Conservation (phyloP, 208 protist genomes). For the Acanthamoeba castellanii region DNA sequence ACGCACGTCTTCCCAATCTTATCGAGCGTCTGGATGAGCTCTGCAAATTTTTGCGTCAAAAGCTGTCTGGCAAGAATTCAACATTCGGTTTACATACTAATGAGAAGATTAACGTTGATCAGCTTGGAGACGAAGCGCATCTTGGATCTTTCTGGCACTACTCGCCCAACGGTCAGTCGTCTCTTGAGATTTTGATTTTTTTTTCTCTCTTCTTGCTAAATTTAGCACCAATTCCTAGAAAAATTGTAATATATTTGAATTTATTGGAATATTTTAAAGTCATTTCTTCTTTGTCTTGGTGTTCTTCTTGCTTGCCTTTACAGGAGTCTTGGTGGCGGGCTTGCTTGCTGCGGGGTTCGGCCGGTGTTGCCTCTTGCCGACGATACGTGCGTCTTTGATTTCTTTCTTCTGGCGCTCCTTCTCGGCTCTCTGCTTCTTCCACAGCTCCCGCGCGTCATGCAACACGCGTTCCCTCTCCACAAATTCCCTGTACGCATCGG, state of each 20-base stretch:
- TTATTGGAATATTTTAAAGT: no score
- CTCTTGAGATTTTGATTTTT: neutral
- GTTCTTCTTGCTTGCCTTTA: no score
- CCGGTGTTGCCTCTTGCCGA: neutral
- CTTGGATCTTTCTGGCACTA: neutral
- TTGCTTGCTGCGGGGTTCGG: neutral
- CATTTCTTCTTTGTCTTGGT: neutral
- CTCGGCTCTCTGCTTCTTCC: constrained; percentile 11
- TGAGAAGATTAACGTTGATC: constrained; percentile 74
- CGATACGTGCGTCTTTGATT: neutral
- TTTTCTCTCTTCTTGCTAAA: no score
- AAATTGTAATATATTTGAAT: no score
- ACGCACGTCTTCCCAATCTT: constrained; percentile 73
- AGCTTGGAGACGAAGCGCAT: constrained; percentile 69
- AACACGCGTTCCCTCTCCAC: neutral
- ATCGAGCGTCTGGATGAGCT: constrained; percentile 71
- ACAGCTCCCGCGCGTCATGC: neutral
- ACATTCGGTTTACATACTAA: constrained; percentile 12
- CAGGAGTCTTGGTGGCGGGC: neutral
- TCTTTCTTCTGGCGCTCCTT: constrained; percentile 8
- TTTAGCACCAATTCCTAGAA: no score
- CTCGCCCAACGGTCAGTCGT: neutral
- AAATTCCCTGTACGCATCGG: neutral
- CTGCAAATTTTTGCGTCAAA: neutral
- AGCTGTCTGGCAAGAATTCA: neutral